Base-by-base conservation (phyloP, 257 asterid species). In the Pogostemon cablin region DNA sequence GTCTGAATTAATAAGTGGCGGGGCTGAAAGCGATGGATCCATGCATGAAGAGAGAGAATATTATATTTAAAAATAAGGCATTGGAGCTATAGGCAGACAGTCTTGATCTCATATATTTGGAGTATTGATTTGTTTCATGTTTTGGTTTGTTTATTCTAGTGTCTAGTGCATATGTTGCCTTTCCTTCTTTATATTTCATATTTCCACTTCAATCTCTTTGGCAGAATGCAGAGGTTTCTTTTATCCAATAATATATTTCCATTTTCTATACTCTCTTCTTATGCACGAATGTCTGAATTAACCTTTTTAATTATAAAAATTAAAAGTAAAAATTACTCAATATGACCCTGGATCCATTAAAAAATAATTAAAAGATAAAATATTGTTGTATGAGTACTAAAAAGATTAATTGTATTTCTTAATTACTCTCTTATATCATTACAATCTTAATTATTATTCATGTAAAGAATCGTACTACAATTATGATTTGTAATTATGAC, bases 11-110 rank as follows among this genome's bases (percentile, higher is more conserved):
- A 57, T 35, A 61, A 17, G 63, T 77, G 41, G 61, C 17, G 40
- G 71, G 5, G 15, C 35, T 12, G 81, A 78, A 78, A 62, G 72
- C 65, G 78, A 78, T 54, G 81, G 78, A 78, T 77, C 81, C 81
- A 72, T 72, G 75, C 81, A 67, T 3, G 65, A 65, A 39, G 64
- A 42, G 37, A 49, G 39, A 34, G 37, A n/a, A 7, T 1, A 58
- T 8, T 59, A 47, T 52, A 44, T 15, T 9, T 71, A 65, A 69
- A 1, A 67, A 72, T 52, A 62, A 60, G 57, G 43, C 68, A 41
- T 39, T 9, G 54, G 17, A 15, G 17, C 17, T 15, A 15, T 15
- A 15, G 17, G 17, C 48, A 52, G 46, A 59, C 50, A 15, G 17
- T 77, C 12, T 67, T 53, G 17, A 15, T 15, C 49, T 52, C 49